Base-by-base conservation (phyloP, 805 yeast genomes). In the Sugiyamaella floridensis region DNA sequence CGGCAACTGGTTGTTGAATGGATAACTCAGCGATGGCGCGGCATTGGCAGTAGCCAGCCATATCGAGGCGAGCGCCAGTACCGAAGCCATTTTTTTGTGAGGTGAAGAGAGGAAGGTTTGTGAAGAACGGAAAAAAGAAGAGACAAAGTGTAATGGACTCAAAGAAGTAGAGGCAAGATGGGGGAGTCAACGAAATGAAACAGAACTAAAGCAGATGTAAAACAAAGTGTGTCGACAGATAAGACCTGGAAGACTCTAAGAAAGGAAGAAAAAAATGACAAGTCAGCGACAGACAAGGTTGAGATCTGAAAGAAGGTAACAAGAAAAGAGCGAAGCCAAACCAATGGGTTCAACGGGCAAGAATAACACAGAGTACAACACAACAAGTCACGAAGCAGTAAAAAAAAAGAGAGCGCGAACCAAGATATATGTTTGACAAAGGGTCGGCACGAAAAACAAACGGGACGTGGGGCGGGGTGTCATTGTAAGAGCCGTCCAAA, bases 1-100 rank as follows among this genome's bases (percentile, higher is more conserved):
- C 4, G 98, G 98, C 19, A 83, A 75, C 70, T 92, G 99, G 64
- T 82, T 81, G 58, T 77, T 70, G 64, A 89, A 80, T n/a, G 96
- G 90, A 73, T 84, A 87, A 45, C 86, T 86, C 41, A 77, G 73
- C 49, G 75, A 72, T 5, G 87, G 82, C 40, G 77, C 70, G 11
- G 81, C 79, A 46, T 53, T 56, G 41, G 56, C 59, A 22, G 52
- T 43, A 10, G 60, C 52, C 18, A 54, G 45, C 42, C 37, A 32
- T 32, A 32, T 32, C n/a, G 37, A 32, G 37, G 37, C 37, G n/a
- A 32, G 12, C 12, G 37, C 22, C 22, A 41, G 41, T 6, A 37
- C 41, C 7, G 26, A 22, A 6, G 26, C 26, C 26, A 22, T 22
- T 22, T 22, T 22, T 3, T 22, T 3, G 26, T 3, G 6, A 22